These are phyloP conservation scores for Nicotiana obtusifolia DNA, from an alignment of 257 asterid species.

Conservation along the genomic window DNA sequence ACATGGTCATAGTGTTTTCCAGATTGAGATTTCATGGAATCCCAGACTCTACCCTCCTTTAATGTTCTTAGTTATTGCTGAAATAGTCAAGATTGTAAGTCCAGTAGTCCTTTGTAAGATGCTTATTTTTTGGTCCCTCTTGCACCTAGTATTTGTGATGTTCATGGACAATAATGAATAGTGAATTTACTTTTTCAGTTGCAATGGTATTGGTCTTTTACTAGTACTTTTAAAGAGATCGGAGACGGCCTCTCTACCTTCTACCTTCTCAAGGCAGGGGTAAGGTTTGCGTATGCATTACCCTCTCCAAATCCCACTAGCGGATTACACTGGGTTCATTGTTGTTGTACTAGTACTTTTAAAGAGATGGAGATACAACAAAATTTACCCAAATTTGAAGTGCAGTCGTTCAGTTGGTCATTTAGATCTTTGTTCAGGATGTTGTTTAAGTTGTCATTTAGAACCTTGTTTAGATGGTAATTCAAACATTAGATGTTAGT, in stretches of 20 bases:
- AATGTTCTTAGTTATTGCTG: neutral
- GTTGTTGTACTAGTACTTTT: neutral
- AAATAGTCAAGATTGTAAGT: neutral
- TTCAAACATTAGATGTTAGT: neutral
- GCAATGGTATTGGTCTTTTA: neutral
- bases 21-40: neutral
- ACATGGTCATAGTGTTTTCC: neutral
- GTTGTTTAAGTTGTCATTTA: neutral
- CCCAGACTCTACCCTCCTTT: neutral
- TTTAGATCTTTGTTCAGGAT: neutral
- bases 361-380: neutral
- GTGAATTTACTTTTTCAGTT: neutral
- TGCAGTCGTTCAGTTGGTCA: neutral
- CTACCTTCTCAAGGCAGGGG: too few species aligned
- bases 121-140: neutral
- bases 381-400: neutral
- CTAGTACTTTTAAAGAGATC: neutral
- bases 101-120: neutral
- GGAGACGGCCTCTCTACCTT: too few species aligned
- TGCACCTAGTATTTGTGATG: neutral
- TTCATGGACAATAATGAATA: neutral
- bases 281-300: too few species aligned
- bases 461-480: neutral
- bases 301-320: too few species aligned
- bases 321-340: too few species aligned